A percentile compares a stretch with the other conserved stretches of the same genome.
Conservation (phyloP, 2,329 filamentous ascomycete species). For the Fusarium nanum region DNA sequence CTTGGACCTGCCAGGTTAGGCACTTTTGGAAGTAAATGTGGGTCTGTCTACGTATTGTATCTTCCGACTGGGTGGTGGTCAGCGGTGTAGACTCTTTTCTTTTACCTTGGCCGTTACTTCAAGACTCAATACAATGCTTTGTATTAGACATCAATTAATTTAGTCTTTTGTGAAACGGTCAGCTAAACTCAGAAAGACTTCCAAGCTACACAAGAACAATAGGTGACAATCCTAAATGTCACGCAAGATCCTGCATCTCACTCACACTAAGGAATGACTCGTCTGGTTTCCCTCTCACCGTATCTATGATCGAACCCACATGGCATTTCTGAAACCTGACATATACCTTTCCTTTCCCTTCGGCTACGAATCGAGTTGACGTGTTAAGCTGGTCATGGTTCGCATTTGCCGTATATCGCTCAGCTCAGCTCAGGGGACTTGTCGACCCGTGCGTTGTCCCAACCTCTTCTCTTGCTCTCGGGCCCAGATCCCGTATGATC, state of each 20-base stretch:
- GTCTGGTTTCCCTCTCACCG: slow-evolving; percentile 17
- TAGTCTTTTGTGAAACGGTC: background rate
- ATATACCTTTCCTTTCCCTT: background rate
- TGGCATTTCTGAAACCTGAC: slow-evolving; percentile 5
- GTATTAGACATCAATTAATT: background rate
- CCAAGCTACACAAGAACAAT: background rate
- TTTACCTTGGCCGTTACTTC: background rate
- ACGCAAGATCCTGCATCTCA: background rate
- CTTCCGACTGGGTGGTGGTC: slow-evolving; percentile 5
- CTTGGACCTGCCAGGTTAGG: slow-evolving; percentile 30
- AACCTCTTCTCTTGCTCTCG: slow-evolving; percentile 7
- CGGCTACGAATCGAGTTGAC: slow-evolving; percentile 15
- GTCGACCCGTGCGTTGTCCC: slow-evolving; percentile 18
- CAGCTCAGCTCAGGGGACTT: background rate
- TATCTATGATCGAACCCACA: slow-evolving; percentile 25
- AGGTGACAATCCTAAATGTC: background rate
- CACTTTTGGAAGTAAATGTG: slow-evolving; percentile 8
- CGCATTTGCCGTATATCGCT: slow-evolving; percentile 6
- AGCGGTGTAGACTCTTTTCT: slow-evolving; percentile 14
- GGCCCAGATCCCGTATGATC: slow-evolving; percentile 23
- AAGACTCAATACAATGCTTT: slow-evolving; percentile 10
- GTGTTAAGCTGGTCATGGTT: slow-evolving; percentile 3
- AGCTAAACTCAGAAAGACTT: background rate
- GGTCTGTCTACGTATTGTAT: slow-evolving; percentile 13
- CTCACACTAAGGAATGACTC: slow-evolving; percentile 8